Evolutionary conservation across 495 filamentous ascomycete genomes (phyloP), one percentile per base, ranked within the genome.

Genomic region (Ramalina intermedia): DNA sequence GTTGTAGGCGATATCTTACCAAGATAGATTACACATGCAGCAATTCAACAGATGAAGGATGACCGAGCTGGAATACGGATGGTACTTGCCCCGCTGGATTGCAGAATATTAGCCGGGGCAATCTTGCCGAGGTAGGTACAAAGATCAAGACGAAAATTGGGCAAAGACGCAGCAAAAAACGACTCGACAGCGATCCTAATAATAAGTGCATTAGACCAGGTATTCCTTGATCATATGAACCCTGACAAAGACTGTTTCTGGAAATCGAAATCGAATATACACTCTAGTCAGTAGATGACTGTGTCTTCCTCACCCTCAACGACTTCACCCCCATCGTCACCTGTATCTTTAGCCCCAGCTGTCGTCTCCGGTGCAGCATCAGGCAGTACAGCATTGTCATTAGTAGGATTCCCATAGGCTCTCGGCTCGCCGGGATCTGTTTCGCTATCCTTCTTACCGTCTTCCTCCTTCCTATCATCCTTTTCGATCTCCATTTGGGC

Each of bases 271-370:
- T 21, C 0, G 33, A 43, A 49, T 26, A 17, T 4, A 23, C 12
- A 40, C 48, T 43, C 27, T 21, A 16, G 54, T 76, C 75, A 91
- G 66, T 91, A 90, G 51, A 91, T 87, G 47, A 91, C 85, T 48
- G 78, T 85, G 56, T 90, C 85, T 68, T 91, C 85, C 42, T 84
- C 79, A 57, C 80, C 80, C 60, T 87, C 82, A 43, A 79, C 67
- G 59, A 85, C 69, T 58, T 87, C 84, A 43, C 79, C 84, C 43
- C 70, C 72, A 60, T 82, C 76, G 58, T 82, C 82, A 46, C 81
- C 77, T 41, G 71, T 64, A 37, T 74, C 70, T 54, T 68, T 70
- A 26, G 42, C 29, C n/a, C 56, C 56, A n/a, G 54, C 12, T 44
- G 47, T 41, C 42, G 43, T 39, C 46, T 40, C 37, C 24, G 17